These are phyloP conservation scores for Spergularia marina DNA, from an alignment of 148 eudicot species.

Conservation along the genomic window DNA sequence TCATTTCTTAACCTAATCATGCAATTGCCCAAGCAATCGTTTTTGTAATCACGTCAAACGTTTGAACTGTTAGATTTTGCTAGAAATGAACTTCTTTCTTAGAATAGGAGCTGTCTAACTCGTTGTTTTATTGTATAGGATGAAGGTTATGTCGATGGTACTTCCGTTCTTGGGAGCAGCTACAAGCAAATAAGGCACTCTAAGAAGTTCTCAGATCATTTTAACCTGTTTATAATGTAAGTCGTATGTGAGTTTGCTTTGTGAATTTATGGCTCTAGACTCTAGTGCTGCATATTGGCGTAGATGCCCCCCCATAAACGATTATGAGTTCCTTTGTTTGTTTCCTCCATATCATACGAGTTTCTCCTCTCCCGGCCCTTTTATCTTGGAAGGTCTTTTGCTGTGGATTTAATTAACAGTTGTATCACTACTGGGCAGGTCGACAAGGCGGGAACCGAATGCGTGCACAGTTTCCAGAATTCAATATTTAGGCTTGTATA, in stretches of 20 bases:
- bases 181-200: slow-evolving; percentile 23
- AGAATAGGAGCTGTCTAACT: neutral
- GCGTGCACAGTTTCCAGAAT: too few relatives aligned
- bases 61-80: neutral
- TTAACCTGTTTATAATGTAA: neutral
- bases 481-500: too few relatives aligned
- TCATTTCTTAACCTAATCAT: too few relatives aligned
- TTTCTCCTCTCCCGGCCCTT: too few relatives aligned
- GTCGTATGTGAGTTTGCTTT: slow-evolving; percentile 11
- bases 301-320: too few relatives aligned
- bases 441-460: too few relatives aligned
- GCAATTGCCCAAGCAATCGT: neutral
- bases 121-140: slow-evolving; percentile 32
- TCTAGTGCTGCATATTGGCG: neutral
- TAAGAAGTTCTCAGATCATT: slow-evolving; percentile 1
- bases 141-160: slow-evolving; percentile 46
- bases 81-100: neutral
- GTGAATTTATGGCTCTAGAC: slow-evolving; percentile 1
- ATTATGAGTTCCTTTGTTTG: too few relatives aligned
- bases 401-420: too few relatives aligned
- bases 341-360: too few relatives aligned
- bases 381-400: too few relatives aligned
- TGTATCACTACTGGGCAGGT: too few relatives aligned
- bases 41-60: neutral
- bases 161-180: slow-evolving; percentile 9